Conservation (phyloP, 495 filamentous ascomycete genomes). For the Xylaria castorea region DNA sequence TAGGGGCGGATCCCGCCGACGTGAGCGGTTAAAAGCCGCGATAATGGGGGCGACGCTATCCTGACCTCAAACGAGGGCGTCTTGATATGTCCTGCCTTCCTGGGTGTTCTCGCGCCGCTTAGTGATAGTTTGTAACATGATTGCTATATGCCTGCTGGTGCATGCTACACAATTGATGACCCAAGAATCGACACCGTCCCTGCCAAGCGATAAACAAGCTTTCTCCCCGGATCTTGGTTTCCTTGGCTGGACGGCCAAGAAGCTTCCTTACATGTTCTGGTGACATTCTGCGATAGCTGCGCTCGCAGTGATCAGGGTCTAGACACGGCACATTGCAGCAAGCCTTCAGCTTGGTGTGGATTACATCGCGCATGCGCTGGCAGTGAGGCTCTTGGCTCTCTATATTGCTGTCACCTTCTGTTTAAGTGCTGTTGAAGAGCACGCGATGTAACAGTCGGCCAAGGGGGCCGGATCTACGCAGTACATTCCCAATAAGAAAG, state of each 20-base stretch:
- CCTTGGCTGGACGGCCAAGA: conserved; percentile 16
- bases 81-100: background rate
- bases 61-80: background rate
- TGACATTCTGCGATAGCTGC: background rate
- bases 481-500: background rate
- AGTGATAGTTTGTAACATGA: background rate
- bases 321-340: conserved; percentile 14
- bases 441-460: conserved; percentile 6
- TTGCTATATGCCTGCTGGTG: background rate
- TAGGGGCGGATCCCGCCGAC: conserved; percentile 17
- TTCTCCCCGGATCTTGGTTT: conserved; percentile 16
- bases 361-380: background rate
- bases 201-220: conserved; percentile 23
- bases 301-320: background rate
- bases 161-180: background rate
- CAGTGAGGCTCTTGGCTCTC: conserved; percentile 11
- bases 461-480: background rate
- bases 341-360: conserved; percentile 5
- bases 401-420: conserved; percentile 15
- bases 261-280: background rate
- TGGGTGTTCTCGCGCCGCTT: background rate
- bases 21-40: background rate
- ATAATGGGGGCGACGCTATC: background rate
- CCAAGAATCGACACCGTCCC: conserved; percentile 4
- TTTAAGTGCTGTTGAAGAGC: conserved; percentile 6